Percentiles rank a stretch among this genome's conserved stretches.
phyloP scores from a whole-genome alignment of 2,329 filamentous ascomycete species.

The Colletotrichum magnum region DNA sequence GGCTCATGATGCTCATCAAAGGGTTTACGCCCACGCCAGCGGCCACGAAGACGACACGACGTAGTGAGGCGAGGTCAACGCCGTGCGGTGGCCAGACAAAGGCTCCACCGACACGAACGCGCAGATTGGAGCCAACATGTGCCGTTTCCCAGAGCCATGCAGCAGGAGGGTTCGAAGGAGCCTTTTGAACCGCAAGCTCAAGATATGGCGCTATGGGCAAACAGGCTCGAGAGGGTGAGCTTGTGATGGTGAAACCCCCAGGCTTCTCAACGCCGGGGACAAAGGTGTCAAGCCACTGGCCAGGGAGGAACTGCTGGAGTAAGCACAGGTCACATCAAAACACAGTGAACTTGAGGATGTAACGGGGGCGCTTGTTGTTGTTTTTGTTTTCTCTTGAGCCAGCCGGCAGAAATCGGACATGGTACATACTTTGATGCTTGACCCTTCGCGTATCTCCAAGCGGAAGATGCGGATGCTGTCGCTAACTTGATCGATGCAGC shows the following conservation, averaged over 20 bases:
- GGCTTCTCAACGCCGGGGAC: constrained; percentile 78
- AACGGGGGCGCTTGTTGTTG: not conserved
- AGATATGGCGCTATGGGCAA: constrained; percentile 63
- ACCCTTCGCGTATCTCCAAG: constrained; percentile 67
- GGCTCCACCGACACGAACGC: constrained; percentile 82
- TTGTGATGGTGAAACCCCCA: constrained; percentile 92
- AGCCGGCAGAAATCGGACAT: not conserved
- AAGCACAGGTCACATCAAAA: constrained; percentile 1
- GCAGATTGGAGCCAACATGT: constrained; percentile 65
- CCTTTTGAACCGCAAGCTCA: constrained; percentile 84
- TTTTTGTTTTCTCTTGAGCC: not conserved
- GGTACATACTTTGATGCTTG: constrained; percentile 62
- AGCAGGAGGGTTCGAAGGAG: constrained; percentile 79
- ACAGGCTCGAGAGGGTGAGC: constrained; percentile 72
- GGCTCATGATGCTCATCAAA: constrained; percentile 79
- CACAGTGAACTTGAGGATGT: not conserved
- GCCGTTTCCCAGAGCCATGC: constrained; percentile 80
- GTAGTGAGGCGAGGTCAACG: constrained; percentile 60
- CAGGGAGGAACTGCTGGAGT: constrained; percentile 76
- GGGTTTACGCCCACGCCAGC: constrained; percentile 90
- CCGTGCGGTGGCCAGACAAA: constrained; percentile 79
- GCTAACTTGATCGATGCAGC: constrained; percentile 75
- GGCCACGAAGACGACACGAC: constrained; percentile 80
- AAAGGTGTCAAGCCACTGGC: constrained; percentile 91
- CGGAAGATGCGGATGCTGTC: constrained; percentile 77